phyloP scores from a whole-genome alignment of 805 yeast genomes.

The Starmerella gropengiesseri region DNA sequence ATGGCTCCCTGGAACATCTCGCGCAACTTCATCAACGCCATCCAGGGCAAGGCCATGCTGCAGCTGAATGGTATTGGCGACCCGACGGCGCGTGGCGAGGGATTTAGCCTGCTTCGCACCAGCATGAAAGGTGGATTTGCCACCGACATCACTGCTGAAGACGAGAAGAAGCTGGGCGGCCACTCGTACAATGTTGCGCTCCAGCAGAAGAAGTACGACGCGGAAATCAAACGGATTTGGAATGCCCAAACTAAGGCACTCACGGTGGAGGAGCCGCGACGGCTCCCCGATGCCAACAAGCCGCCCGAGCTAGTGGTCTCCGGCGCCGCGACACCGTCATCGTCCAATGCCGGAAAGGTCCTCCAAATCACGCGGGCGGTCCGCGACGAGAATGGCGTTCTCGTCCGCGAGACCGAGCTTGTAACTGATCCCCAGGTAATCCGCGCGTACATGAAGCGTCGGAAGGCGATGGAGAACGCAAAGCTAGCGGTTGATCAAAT shows the following conservation, averaged over 20 bases:
- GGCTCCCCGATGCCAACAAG: conserved; percentile 24
- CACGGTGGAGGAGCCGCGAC: conserved; percentile 33
- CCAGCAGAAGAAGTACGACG: conserved; percentile 87
- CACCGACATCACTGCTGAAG: conserved; percentile 25
- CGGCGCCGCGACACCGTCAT: conserved; percentile 24
- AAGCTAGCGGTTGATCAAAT: conserved; percentile 64
- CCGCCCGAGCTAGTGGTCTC: conserved; percentile 19
- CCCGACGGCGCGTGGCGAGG: conserved; percentile 83
- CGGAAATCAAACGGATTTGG: conserved; percentile 84
- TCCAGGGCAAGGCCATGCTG: conserved; percentile 94
- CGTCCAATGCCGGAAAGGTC: conserved; percentile 24
- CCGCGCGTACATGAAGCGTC: conserved; percentile 65
- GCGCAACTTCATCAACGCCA: conserved; percentile 79
- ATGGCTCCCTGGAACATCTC: conserved; percentile 92
- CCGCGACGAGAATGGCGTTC: conserved; percentile 72
- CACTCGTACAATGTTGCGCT: conserved; percentile 70
- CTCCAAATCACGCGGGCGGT: conserved; percentile 66
- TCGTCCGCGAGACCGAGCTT: conserved; percentile 68
- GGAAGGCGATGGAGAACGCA: conserved; percentile 52
- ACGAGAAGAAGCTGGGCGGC: conserved; percentile 37
- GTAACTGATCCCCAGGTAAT: conserved; percentile 80
- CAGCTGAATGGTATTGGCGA: conserved; percentile 93
- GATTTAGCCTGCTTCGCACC: conserved; percentile 75
- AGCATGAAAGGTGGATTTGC: conserved; percentile 92
- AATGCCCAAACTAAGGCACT: conserved; percentile 63